A percentile compares a stretch with the other conserved stretches of the same genome.
phyloP scores from a whole-genome alignment of 495 filamentous ascomycete genomes.

The Pyrenopolyporus hunteri region DNA sequence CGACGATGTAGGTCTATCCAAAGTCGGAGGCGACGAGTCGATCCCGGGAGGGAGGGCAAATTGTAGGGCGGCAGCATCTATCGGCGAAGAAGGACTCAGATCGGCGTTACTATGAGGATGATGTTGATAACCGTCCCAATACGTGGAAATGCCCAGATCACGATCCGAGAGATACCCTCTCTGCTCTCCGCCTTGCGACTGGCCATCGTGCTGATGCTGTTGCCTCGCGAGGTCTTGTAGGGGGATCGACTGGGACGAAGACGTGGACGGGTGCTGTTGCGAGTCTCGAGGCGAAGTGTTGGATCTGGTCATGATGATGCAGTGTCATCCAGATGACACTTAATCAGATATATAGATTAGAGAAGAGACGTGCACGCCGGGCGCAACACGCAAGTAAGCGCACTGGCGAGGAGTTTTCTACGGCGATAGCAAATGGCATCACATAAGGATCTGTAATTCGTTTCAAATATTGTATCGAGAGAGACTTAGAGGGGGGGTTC shows the following conservation, averaged over 20 bases:
- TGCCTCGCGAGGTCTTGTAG: constrained; percentile 77
- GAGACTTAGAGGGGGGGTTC: neutral
- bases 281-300: constrained; percentile 43
- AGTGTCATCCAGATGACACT: constrained; percentile 39
- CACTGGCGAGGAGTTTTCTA: constrained; percentile 23
- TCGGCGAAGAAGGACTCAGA: constrained; percentile 46
- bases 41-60: constrained; percentile 57
- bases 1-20: constrained; percentile 38
- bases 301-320: constrained; percentile 39
- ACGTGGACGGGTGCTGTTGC: constrained; percentile 36
- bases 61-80: constrained; percentile 54
- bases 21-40: constrained; percentile 23
- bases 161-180: constrained; percentile 38
- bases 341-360: constrained; percentile 22
- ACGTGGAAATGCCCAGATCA: constrained; percentile 53
- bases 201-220: constrained; percentile 52
- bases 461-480: constrained; percentile 29
- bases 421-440: constrained; percentile 32
- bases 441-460: constrained; percentile 26
- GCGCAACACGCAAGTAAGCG: constrained; percentile 34
- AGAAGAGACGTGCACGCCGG: constrained; percentile 14
- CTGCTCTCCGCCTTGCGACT: constrained; percentile 42
- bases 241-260: constrained; percentile 76
- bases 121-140: constrained; percentile 52
- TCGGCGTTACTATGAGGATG: constrained; percentile 40